Percentiles rank a stretch among this genome's conserved stretches.
These are phyloP conservation scores for Verticillium klebahnii DNA, from an alignment of 2,329 filamentous ascomycete species.

Conservation along the genomic window DNA sequence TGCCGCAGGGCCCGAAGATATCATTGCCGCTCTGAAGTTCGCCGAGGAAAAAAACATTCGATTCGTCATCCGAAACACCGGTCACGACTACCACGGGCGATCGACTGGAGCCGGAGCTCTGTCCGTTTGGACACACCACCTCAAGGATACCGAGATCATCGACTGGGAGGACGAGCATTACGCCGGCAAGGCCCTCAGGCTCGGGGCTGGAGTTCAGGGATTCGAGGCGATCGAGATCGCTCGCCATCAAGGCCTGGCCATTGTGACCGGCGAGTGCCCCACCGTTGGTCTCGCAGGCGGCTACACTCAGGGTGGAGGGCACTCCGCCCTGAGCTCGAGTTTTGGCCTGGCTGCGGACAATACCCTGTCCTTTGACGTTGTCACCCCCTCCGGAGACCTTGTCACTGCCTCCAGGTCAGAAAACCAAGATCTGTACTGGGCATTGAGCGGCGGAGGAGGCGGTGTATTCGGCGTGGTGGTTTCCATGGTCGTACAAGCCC, in stretches of 20 bases:
- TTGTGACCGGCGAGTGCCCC: conserved; percentile 23
- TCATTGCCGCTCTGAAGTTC: conserved; percentile 28
- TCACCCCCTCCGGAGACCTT: conserved; percentile 39
- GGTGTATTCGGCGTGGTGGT: conserved; percentile 43
- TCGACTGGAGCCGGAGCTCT: conserved; percentile 47
- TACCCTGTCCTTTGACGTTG: conserved; percentile 41
- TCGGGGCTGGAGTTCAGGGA: conserved; percentile 49
- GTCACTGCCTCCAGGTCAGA: conserved; percentile 34
- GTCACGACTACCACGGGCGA: conserved; percentile 34
- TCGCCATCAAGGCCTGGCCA: conserved; percentile 4
- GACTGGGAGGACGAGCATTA: conserved; percentile 22
- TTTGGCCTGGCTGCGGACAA: conserved; percentile 57
- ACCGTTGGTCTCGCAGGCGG: conserved; percentile 57
- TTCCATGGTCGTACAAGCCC: conserved; percentile 47
- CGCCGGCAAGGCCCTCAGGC: conserved; percentile 22
- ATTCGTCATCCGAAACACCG: conserved; percentile 28
- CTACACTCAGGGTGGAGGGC: conserved; percentile 56
- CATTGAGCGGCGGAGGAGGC: conserved; percentile 40
- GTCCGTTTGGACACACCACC: conserved; percentile 41
- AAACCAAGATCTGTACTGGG: conserved; percentile 45
- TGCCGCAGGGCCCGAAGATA: conserved; percentile 24
- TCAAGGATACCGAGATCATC: conserved; percentile 37
- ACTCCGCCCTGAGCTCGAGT: conserved; percentile 43
- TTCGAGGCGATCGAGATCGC: conserved; percentile 29
- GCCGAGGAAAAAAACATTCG: conserved; percentile 32